Evolutionary conservation across 371 early-diverging fungal genomes (phyloP), one percentile per base, ranked within the genome.

Genomic region (Sporodiniella umbellata): DNA sequence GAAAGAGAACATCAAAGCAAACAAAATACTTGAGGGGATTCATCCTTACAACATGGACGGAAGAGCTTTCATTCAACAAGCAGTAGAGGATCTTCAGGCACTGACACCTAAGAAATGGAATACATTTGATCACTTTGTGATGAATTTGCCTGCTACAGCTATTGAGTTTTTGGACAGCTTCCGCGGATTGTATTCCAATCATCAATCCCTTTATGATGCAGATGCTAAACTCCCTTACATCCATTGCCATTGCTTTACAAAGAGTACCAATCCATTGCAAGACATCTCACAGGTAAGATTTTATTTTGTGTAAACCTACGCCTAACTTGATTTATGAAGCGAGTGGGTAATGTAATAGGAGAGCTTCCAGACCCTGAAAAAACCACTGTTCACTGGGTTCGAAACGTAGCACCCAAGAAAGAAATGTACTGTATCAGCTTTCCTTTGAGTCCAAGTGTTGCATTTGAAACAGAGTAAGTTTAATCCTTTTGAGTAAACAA

Each of bases 111-210:
- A 56, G 2, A 61, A 64, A 28, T 78, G 88, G 81, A 73, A 78
- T 46, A 81, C 85, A 22, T 97, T 96, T 62, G 83, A 92, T 46
- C 99, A 99, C 63, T 94, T 93, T 56, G 88, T 98, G 1, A 96
- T 99, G 98, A 98, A 99, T 65, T 75, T 99, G 21, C 98, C 99
- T 0, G 98, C 93, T 3, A 92, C 92, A 0, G 95, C 97, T 1
- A 83, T 98, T 35, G 98, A 95, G 48, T 99, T 99, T 64, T 66
- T 99, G 45, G 90, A 90, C 53, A 79, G 86, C 2, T 91, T 89
- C 72, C 80, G 78, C 19, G 88, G 88, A 4, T 52, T 90, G 1
- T 89, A 83, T 62, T 56, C 65, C 35, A 82, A 78, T 22, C 66
- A 53, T 56, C 77, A 62, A 45, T 46, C 18, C 31, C 55, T 38